Evolutionary conservation across 148 eudicot genomes (phyloP), one percentile per base, ranked within the genome.

Genomic region (Tetragonia tetragonoides): DNA sequence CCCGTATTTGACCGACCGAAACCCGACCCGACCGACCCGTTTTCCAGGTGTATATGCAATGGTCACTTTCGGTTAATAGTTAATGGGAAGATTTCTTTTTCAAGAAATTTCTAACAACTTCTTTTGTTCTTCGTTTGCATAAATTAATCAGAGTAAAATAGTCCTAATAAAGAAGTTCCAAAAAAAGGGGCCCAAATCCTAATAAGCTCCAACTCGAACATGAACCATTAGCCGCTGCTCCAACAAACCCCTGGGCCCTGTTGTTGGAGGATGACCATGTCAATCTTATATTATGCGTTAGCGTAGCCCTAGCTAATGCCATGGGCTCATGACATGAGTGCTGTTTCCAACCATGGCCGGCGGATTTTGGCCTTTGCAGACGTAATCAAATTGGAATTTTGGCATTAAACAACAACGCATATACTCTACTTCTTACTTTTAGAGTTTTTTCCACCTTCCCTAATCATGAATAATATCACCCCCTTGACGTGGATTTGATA

Each of bases 381-480:
- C 54, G 65, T 70, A 41, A 68, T 41, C 28, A 77, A 28, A 77
- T 68, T 77, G 40, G 28, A 56, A 59, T 57, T 57, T 69, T 59
- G 57, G 79, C 78, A 76, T 66, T 75, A 42, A 28, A 28, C 34
- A 28, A 41, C 2, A 46, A 11, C 38, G 47, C 38, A 47, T 65
- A 67, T 68, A 51, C 72, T 63, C 7, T 68, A 51, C 72, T 63
- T 15, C 42, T 28, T 9, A 10, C 42, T 10, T 28, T 65, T 70
- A n/a, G n/a, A 44, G 17, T 66, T 66, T 28, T 34, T 3, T 41
- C 42, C 68, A 60, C 23, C 75, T 77, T 78, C 59, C 80, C 8
- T 61, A 44, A 59, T 70, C 41, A 47, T 23, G 51, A 39, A 20
- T 16, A 75, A 2, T 2, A 63, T 44, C 41, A 75, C 16, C 38